Evolutionary conservation across 2,329 filamentous ascomycete species (phyloP), one percentile per base, ranked within the genome.

Genomic region (Hypomyces perniciosus): DNA sequence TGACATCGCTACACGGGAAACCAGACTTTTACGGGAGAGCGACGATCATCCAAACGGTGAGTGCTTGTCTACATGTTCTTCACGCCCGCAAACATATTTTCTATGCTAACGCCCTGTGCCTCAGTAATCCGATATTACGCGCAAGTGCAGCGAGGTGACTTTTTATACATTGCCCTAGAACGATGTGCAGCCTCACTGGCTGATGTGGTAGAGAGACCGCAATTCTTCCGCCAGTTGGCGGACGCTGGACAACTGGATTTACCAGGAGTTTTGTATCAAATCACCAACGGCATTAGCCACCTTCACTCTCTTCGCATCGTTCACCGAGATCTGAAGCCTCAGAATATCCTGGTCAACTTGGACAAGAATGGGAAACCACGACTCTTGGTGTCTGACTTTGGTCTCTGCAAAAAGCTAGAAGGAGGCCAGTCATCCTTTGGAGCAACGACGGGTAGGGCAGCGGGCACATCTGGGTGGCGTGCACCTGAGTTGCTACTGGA

Each of bases 311-410:
- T 97, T 40, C 87, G 93, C 54, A 96, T 99, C 62, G 95, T 99
- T 3, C 93, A 99, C 66, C 88, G 93, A 48, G 93, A 99, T 64
- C 80, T 99, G 62, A 99, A 99, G 67, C 93, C 93, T 1, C 93
- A 99, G 62, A 99, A 99, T 60, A 97, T 99, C 46, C 77, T 99
- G 1, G 90, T 97, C 53, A 81, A 83, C 33, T 84, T 85, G 72
- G 83, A 79, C 58, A 83, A 85, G 59, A 78, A 83, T 53, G 81
- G 81, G 39, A 81, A 78, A 34, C 85, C 90, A 27, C 85, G 92
- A n/a, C 78, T 99, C 35, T 81, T 99, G 4, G 96, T 99, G 34
- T 97, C 93, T 0, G 93, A 99, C 67, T 99, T 99, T 69, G 93
- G 93, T 5, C 80, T 99, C 1, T 97, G 93, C 68, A 99, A 97